Percentiles rank a stretch among this genome's conserved stretches.
phyloP scores from a whole-genome alignment of 2,329 filamentous ascomycete genomes.

The Colletotrichum sp. region DNA sequence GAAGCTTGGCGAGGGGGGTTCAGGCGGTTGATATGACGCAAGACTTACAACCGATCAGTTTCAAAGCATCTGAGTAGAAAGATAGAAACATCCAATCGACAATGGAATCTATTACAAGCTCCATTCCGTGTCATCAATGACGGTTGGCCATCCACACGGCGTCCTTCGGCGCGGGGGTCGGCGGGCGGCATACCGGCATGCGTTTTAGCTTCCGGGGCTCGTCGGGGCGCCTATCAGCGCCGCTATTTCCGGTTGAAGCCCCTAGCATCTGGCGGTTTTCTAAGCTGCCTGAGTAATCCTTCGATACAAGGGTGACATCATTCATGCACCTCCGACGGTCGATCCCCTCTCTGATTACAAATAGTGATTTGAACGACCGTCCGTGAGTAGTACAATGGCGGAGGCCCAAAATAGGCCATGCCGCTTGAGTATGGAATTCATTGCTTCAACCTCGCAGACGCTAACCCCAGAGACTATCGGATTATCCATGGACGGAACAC shows the following conservation, averaged over 20 bases:
- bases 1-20: too few relatives aligned
- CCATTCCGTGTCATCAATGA: background rate
- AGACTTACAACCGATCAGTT: too few relatives aligned
- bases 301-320: background rate
- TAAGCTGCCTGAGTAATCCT: background rate
- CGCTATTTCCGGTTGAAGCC: background rate
- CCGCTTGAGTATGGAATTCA: background rate
- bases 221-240: background rate
- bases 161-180: background rate
- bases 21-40: background rate
- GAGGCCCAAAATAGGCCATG: background rate
- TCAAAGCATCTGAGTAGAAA: rapidly evolving
- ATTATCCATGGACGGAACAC: background rate
- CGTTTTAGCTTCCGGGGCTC: background rate
- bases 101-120: rapidly evolving
- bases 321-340: background rate
- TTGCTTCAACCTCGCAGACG: background rate
- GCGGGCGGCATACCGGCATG: background rate
- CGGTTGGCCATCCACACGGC: rapidly evolving
- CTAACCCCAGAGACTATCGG: background rate
- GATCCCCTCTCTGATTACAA: background rate
- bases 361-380: background rate
- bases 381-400: background rate
- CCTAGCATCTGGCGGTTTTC: background rate
- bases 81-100: too few relatives aligned